Evolutionary conservation across 768 basidiomycete genomes (phyloP), one percentile per base, ranked within the genome.

Genomic region (Leccinum rimulosum): DNA sequence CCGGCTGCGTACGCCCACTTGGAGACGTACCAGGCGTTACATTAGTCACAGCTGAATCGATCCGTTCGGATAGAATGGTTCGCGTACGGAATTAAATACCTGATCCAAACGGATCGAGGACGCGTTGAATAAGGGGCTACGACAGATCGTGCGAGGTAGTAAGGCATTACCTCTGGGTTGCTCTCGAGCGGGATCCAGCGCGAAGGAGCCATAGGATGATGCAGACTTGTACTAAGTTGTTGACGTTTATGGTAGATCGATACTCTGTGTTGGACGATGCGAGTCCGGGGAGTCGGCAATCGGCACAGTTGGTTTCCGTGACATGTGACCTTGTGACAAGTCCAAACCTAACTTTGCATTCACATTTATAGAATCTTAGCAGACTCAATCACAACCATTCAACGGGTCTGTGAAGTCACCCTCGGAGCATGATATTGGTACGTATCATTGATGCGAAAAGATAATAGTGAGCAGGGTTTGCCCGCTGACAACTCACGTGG

Each of bases 101-200:
- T 72, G 61, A 35, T 50, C 19, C 35, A 52, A 8, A n/a, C 11
- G 38, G 43, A 40, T 40, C 25, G 1, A 15, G 43, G 43, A 45
- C 5, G 52, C 14, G 14, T 25, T 63, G 22, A 66, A 36, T 58
- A 56, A 55, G 51, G 58, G 55, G 43, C 43, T 31, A 28, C 27
- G 38, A 25, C 33, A 48, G 38, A 4, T 19, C 56, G 19, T 10
- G 30, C 10, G 2, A 45, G n/a, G 43, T 47, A 3, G 22, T n/a
- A 15, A 19, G 10, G 11, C 10, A 64, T 52, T 64, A 82, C 83
- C 61, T 83, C 74, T 55, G 83, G 91, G 66, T 89, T 90, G 63
- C 86, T 86, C 74, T 93, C 91, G 12, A 93, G 79, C 8, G 91
- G 91, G 53, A 93, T 84, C 91, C 91, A 93, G 48, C 76, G 79